Evolutionary conservation across 31 red algal species (phyloP), one percentile per base, ranked within the genome.

Genomic region (Odonthalia washingtoniensis): DNA sequence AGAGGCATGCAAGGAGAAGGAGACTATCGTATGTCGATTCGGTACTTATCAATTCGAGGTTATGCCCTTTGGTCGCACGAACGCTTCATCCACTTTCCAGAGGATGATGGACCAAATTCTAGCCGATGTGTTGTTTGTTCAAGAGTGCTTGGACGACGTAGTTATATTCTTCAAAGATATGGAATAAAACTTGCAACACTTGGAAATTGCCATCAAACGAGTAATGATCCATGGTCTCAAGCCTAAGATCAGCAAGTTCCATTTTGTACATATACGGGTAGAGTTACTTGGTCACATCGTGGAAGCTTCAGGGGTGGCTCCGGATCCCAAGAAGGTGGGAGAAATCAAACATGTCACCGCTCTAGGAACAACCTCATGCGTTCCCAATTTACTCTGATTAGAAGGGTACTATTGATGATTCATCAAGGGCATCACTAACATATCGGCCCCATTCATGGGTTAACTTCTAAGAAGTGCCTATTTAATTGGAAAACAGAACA

Each of bases 71-170:
- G 78, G 78, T 5, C 60, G 64, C 4, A 82, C 67, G 78, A 68
- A 64, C 34, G 78, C 78, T 30, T 39, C 78, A 27, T 64, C 60
- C 1, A 82, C 62, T 1, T 82, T 82, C 27, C 34, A 82, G 52
- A 64, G 60, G 27, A 82, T 82, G 78, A 82, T 82, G 78, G 78
- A 82, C 36, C 36, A 27, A 1, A 40, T 82, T 4, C 41, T 82
- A 24, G 3, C 18, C 1, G 61, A 49, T 43, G 33, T 66, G 3
- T 37, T 35, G 28, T 67, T 68, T 63, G 74, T 53, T 3, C 32
- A 17, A 17, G 74, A 37, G 26, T 78, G 61, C 31, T 26, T 78
- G 5, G 43, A n/a, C 17, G 78, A 82, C 34, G 78, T 82, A 16
- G 61, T 67, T 0, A 67, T 82, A 31, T 64, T 82, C 78, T 82